Evolutionary conservation across 2,329 filamentous ascomycete genomes (phyloP).

Genomic region (Escovopsis sp.): DNA sequence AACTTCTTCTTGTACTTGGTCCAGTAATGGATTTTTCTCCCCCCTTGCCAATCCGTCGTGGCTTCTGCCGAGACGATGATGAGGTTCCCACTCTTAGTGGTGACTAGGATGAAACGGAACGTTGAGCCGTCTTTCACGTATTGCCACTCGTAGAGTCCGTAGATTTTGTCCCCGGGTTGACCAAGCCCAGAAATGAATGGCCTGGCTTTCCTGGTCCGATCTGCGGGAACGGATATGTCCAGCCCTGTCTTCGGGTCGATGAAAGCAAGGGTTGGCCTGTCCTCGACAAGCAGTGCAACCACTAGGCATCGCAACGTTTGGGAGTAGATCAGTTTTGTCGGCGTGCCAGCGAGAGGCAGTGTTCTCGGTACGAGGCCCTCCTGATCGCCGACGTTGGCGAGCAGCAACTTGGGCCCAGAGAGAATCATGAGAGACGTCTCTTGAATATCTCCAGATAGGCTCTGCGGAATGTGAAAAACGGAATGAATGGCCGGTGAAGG

Average conservation of each 20-base stretch:
- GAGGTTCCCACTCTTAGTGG: constrained; percentile 38
- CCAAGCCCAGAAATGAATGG: constrained; percentile 42
- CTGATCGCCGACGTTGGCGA: constrained; percentile 35
- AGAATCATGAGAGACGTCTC: constrained; percentile 34
- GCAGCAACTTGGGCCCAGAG: constrained; percentile 32
- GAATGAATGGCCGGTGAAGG: constrained; percentile 33
- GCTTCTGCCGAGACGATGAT: constrained; percentile 37
- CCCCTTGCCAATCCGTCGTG: constrained; percentile 6
- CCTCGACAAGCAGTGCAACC: constrained; percentile 31
- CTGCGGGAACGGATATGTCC: constrained; percentile 32
- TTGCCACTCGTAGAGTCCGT: constrained; percentile 49
- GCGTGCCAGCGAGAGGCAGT: constrained; percentile 32
- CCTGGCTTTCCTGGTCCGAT: constrained; percentile 25
- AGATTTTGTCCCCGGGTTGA: constrained; percentile 41
- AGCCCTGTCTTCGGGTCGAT: constrained; percentile 40
- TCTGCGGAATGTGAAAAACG: constrained; percentile 26
- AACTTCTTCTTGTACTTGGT: constrained; percentile 35
- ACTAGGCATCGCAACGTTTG: constrained; percentile 36
- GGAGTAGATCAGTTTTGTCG: constrained; percentile 40
- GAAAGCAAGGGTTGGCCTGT: constrained; percentile 37
- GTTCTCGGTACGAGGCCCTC: constrained; percentile 34
- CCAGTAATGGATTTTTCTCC: constrained; percentile 33
- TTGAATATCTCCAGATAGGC: constrained; percentile 23
- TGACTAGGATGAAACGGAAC: constrained; percentile 49
- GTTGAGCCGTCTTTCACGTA: constrained; percentile 40